Evolutionary conservation across 257 asterid species (phyloP).

Genomic region (Jacaranda mimosifolia): DNA sequence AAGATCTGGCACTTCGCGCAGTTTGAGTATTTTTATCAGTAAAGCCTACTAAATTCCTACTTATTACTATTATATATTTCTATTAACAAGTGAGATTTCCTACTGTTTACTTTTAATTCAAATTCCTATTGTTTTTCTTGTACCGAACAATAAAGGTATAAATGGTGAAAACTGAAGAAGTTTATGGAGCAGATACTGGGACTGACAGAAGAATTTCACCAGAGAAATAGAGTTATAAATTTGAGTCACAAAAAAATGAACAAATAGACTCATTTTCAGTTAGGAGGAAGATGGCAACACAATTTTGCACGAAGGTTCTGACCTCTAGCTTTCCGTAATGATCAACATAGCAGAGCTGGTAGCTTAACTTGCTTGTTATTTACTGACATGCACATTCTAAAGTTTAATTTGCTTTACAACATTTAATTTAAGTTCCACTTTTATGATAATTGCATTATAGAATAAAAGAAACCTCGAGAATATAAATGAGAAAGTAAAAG

Average conservation of each 20-base stretch:
- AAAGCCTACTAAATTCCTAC: background rate
- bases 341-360: constrained; percentile 16
- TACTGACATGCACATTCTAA: background rate
- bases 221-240: background rate
- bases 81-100: too few relatives aligned
- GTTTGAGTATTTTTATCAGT: constrained; percentile 14
- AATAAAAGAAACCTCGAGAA: constrained; percentile 10
- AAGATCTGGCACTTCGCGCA: background rate
- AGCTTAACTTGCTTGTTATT: constrained; percentile 27
- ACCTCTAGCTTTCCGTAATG: background rate
- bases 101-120: too few relatives aligned
- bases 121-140: too few relatives aligned
- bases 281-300: constrained; percentile 18
- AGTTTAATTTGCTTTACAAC: constrained; percentile 24
- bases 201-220: background rate
- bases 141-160: constrained; percentile 19
- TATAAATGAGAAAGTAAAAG: background rate
- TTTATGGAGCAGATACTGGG: background rate
- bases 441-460: constrained; percentile 1
- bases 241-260: background rate
- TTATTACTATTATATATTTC: background rate
- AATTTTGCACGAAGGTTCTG: background rate
- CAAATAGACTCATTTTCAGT: constrained; percentile 4
- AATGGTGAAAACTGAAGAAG: background rate
- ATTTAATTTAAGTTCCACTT: constrained; percentile 2